Evolutionary conservation across 2,329 filamentous ascomycete genomes (phyloP), one percentile per base, ranked within the genome.

Genomic region (Aspergillus nomiae): DNA sequence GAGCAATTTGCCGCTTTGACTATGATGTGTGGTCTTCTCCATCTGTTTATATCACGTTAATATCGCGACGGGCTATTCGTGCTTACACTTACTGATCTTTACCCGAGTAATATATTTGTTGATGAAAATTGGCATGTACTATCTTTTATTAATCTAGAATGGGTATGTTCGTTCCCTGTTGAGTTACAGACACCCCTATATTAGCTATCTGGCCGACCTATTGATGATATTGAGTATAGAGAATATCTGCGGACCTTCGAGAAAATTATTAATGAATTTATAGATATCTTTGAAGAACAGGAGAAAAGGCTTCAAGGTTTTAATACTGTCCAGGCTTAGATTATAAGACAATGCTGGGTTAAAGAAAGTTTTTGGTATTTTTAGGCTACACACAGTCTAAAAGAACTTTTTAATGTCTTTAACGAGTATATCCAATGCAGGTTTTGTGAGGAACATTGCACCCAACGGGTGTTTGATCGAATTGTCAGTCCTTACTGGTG

Each of bases 91-190:
- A 80, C 77, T 9, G 79, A 82, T 63, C 67, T 82, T 16, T 76
- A 81, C 60, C 68, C 69, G 53, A 77, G 75, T 59, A 81, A 82
- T 57, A 74, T 76, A n/a, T 71, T 75, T 48, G 73, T 76, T 11
- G 72, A 76, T 56, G 59, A 73, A 11, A 63, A 77, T 24, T 77
- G 77, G 74, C 70, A 77, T 65, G 69, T 79, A 57, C 77, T 62
- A 46, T 65, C 61, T 34, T 60, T 78, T 16, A 74, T 79, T 61
- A 74, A 78, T 56, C 65, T 78, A n/a, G 76, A 78, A 65, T 77
- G 71, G 68, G 68, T 71, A 53, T 76, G 71, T 63, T 71, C 71
- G 2, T 67, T 71, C 1, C 76, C 76, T 10, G 51, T 74, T 6
- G 69, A 74, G 60, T 67, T 74, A 58, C 58, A 71, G 14, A 60